phyloP scores from a whole-genome alignment of 2,329 filamentous ascomycete species.

The Teratosphaeria zuluensis region DNA sequence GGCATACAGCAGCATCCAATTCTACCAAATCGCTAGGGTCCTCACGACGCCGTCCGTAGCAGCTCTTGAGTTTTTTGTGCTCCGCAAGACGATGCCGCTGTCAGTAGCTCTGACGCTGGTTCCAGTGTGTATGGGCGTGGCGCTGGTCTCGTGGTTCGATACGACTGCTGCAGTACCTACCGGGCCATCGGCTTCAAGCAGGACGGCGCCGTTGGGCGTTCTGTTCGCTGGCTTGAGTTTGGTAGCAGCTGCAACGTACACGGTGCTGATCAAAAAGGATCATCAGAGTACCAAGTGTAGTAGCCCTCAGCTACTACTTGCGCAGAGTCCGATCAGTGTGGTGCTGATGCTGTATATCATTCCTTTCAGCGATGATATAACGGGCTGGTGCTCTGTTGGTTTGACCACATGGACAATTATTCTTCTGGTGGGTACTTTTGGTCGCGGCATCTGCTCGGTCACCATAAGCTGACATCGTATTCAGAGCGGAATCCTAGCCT shows the following conservation, averaged over 20 bases:
- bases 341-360: constrained; percentile 56
- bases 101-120: constrained; percentile 45
- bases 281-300: constrained; percentile 56
- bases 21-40: constrained; percentile 61
- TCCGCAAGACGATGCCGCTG: constrained; percentile 46
- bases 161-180: constrained; percentile 33
- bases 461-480: constrained; percentile 3
- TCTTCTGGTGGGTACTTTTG: constrained; percentile 38
- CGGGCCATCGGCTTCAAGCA: constrained; percentile 30
- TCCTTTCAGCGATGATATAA: constrained; percentile 56
- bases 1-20: constrained; percentile 57
- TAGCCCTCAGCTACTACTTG: constrained; percentile 60
- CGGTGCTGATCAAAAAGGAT: constrained; percentile 58
- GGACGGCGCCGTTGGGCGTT: constrained; percentile 49
- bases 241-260: constrained; percentile 57
- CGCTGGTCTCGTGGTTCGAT: constrained; percentile 59
- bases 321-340: constrained; percentile 55
- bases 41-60: constrained; percentile 57
- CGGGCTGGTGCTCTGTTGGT: constrained; percentile 44
- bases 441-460: not conserved
- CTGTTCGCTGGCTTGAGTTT: constrained; percentile 56
- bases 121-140: constrained; percentile 55
- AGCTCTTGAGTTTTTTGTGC: constrained; percentile 54
- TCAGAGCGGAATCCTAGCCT: constrained; percentile 55
- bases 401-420: constrained; percentile 37